phyloP scores from a whole-genome alignment of 1,284 basidiomycete genomes.

The Flammula alnicola region DNA sequence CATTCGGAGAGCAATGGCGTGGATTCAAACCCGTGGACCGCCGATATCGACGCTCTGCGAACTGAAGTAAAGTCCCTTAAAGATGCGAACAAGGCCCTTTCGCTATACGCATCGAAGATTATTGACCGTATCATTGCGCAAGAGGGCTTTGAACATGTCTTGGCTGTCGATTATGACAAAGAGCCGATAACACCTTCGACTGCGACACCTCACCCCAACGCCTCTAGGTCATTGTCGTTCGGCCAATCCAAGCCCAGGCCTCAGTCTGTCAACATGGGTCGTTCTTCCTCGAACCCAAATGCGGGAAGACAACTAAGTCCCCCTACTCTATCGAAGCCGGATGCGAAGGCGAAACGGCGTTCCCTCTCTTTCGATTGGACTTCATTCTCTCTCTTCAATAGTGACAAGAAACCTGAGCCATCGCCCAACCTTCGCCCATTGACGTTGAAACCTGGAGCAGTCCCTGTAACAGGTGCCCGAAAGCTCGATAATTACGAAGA shows the following conservation, averaged over 20 bases:
- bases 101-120: constrained; percentile 94
- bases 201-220: constrained; percentile 34
- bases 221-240: constrained; percentile 32
- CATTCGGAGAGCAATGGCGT: constrained; percentile 40
- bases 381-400: constrained; percentile 68
- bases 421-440: constrained; percentile 63
- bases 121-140: constrained; percentile 93
- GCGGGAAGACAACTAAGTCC: constrained; percentile 36
- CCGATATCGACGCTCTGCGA: constrained; percentile 71
- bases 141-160: constrained; percentile 93
- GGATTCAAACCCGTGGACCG: constrained; percentile 46
- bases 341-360: constrained; percentile 60
- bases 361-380: constrained; percentile 86
- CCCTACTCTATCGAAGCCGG: constrained; percentile 37
- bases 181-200: constrained; percentile 47
- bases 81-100: constrained; percentile 94
- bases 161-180: constrained; percentile 86
- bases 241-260: constrained; percentile 52
- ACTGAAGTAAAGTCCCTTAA: constrained; percentile 88
- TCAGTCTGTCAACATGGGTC: constrained; percentile 61
- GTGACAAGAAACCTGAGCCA: constrained; percentile 64
- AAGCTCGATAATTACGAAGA: constrained; percentile 84
- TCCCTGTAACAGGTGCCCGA: constrained; percentile 60
- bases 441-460: constrained; percentile 68
- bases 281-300: constrained; percentile 43